A percentile compares a stretch with the other conserved stretches of the same genome.
Conservation (phyloP, 257 asterid genomes). For the Avicennia marina region DNA sequence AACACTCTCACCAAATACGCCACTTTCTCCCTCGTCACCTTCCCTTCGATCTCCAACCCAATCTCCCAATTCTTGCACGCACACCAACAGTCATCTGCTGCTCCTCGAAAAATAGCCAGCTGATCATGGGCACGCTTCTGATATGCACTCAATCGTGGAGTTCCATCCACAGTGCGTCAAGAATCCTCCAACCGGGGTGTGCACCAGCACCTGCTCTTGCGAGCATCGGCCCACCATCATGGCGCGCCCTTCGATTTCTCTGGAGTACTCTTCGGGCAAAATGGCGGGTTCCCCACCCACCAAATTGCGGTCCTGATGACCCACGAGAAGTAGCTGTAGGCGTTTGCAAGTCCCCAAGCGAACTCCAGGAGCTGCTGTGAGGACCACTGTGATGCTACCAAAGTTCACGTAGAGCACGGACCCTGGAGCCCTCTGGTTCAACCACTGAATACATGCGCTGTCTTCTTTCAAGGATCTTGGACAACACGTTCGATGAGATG, state of each 20-base stretch:
- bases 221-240: conserved; percentile 61
- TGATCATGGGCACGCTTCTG: conserved; percentile 56
- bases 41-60: conserved; percentile 58
- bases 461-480: conserved; percentile 45
- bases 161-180: conserved; percentile 71
- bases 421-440: conserved; percentile 32
- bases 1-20: conserved; percentile 42
- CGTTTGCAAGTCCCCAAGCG: conserved; percentile 69
- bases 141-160: conserved; percentile 49
- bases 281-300: conserved; percentile 39
- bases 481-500: conserved; percentile 34
- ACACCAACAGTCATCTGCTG: conserved; percentile 56
- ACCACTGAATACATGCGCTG: conserved; percentile 44
- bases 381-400: conserved; percentile 60
- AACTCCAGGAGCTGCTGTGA: conserved; percentile 47
- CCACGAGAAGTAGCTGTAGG: conserved; percentile 47
- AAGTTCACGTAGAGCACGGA: conserved; percentile 65
- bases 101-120: conserved; percentile 75
- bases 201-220: conserved; percentile 50
- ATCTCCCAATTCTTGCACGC: conserved; percentile 41
- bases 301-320: conserved; percentile 55
- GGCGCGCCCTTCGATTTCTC: conserved; percentile 39
- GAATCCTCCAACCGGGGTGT: conserved; percentile 45
- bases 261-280: conserved; percentile 37
- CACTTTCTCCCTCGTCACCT: conserved; percentile 42